Base-by-base conservation (phyloP, 1,284 basidiomycete species). In the Naganishia sp. region DNA sequence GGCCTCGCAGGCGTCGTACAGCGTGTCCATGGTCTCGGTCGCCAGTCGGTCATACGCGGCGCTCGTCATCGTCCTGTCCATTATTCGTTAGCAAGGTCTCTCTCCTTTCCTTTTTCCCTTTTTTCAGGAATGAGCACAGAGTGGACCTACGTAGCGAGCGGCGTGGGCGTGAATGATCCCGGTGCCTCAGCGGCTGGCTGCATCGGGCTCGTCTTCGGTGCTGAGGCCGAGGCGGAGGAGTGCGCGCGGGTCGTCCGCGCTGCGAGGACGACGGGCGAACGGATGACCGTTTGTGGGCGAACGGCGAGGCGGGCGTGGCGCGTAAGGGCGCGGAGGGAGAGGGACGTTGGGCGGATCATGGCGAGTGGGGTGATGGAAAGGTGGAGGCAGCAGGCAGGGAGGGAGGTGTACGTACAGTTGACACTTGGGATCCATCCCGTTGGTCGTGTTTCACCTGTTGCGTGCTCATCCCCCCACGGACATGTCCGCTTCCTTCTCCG, bases 1-100 rank as follows among this genome's bases (percentile, higher is more conserved):
- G 7, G 81, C 80, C 75, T 98, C 95, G 43, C 98, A 80, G 4
- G 84, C 84, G 70, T 92, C 92, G 25, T 93, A 85, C 33, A 98
- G 77, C 11, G 76, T 81, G 68, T 92, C 89, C 90, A 99, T 94
- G 43, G 90, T 87, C 55, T 82, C 77, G 69, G 97, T 92, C 0
- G 94, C 86, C 42, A 91, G 79, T 50, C 80, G 77, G 75, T 96
- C 88, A 77, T 98, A 99, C 69, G 84, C 81, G 45, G 87, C 83
- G 69, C 83, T 82, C 1, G 85, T 79, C n/a, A 93, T 75, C 39
- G 84, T 77, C 69, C 88, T 89, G n/a, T 39, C 4, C 13, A 39
- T 28, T 5, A 28, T 28, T 5, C 28, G 28, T 28, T 28, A 28
- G 28, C 28, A 28, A 28, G 28, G 21, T 21, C 21, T 21, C 21